Evolutionary conservation across 176 grass and related monocot species (phyloP), one percentile per base, ranked within the genome.

Genomic region (Elaeis guineensis): DNA sequence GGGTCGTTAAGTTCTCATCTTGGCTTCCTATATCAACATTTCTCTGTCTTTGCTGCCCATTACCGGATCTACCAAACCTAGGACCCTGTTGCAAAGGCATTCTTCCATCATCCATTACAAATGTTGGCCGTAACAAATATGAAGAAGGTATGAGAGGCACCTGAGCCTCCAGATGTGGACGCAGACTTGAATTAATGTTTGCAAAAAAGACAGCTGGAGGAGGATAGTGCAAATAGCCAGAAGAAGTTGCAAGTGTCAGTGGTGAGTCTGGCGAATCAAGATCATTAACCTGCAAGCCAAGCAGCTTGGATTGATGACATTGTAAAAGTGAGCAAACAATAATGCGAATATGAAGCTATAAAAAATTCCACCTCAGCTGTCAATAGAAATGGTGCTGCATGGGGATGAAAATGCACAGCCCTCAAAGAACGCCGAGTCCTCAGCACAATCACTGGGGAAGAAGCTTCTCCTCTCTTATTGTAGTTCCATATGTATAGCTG

Each of bases 401-500:
- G 88, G 2, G 94, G 94, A 64, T 98, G 94, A 89, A 98, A 98
- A 86, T 98, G 94, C 28, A 98, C 94, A 49, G 94, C 94, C 85
- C 94, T 89, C 74, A 98, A 77, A 12, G 94, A 98, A 66, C 94
- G 85, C 22, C 94, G 87, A 17, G 94, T 98, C 78, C 39, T 98
- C 57, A 98, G 74, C 80, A 98, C 81, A 57, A 93, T 77, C 21
- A 66, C 52, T 12, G 94, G 94, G 17, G 71, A 29, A 73, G 86
- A 73, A 78, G 80, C 49, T 7, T 78, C 83, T 26, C 70, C 82
- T 86, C 85, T 66, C 65, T 86, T 92, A 71, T 89, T 93, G 77
- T 98, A 98, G 63, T 89, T 98, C 94, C 94, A 98, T 72, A 98
- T 84, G 81, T 89, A 86, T 74, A 98, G 30, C 94, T 98, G 82